Conservation (phyloP, 352 stramenopile genomes). For the Globisporangium takayamanum region DNA sequence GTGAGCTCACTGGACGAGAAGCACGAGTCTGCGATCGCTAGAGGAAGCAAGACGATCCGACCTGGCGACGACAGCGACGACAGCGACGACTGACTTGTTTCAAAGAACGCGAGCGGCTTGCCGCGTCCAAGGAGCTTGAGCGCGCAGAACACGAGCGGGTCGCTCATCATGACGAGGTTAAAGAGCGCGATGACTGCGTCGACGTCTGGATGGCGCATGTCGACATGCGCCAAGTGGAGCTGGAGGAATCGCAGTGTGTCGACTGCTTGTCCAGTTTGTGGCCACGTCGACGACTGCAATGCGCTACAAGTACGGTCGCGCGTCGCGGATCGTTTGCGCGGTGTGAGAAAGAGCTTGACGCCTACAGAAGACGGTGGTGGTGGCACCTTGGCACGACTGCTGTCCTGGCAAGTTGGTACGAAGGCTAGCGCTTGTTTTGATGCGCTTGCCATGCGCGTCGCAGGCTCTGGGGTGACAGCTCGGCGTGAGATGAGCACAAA, state of each 20-base stretch:
- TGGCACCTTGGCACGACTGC: too few relatives aligned
- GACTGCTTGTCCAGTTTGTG: background rate
- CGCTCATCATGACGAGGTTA: slow-evolving; percentile 36
- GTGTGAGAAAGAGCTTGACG: too few relatives aligned
- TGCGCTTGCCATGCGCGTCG: too few relatives aligned
- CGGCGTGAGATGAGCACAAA: too few relatives aligned
- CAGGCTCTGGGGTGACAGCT: too few relatives aligned
- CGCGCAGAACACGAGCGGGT: slow-evolving; percentile 27
- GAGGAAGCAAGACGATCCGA: slow-evolving; percentile 2
- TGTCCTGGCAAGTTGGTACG: too few relatives aligned
- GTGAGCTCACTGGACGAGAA: background rate
- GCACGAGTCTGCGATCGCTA: background rate
- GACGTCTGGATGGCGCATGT: background rate
- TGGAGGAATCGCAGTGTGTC: slow-evolving; percentile 5
- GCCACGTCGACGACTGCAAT: slow-evolving; percentile 6
- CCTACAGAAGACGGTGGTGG: too few relatives aligned
- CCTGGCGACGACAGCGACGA: background rate
- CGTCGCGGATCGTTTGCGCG: too few relatives aligned
- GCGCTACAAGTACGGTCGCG: too few relatives aligned
- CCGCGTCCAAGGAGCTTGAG: slow-evolving; percentile 1
- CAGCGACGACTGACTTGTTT: background rate
- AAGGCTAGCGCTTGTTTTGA: too few relatives aligned
- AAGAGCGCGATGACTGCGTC: slow-evolving; percentile 22
- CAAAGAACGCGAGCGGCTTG: slow-evolving; percentile 3
- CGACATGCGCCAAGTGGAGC: background rate